Conservation (phyloP, 768 basidiomycete species). For the Boletellus ananas region DNA sequence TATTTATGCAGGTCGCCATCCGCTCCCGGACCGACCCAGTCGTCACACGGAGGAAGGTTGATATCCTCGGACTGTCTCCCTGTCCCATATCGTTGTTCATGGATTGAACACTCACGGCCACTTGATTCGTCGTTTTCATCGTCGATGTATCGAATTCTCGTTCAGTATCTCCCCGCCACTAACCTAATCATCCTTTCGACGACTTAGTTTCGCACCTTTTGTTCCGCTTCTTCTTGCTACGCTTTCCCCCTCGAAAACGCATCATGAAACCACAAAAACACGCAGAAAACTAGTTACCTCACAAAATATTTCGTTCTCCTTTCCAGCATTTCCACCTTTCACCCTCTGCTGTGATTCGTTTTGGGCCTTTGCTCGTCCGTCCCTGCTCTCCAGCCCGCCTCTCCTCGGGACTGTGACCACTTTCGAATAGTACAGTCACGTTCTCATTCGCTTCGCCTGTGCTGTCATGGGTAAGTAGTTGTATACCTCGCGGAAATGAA, state of each 20-base stretch:
- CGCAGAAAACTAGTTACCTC: constrained; percentile 33
- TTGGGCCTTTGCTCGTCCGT: constrained; percentile 6
- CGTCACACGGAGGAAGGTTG: constrained; percentile 23
- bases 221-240: constrained; percentile 37
- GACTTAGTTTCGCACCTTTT: constrained; percentile 34
- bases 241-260: constrained; percentile 29
- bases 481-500: constrained; percentile 19
- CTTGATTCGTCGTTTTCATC: constrained; percentile 25
- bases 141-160: constrained; percentile 32
- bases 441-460: constrained; percentile 21
- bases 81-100: constrained; percentile 33
- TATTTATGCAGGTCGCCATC: constrained; percentile 29
- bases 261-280: constrained; percentile 38
- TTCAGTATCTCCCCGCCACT: constrained; percentile 30
- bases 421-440: constrained; percentile 19
- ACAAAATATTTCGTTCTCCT: constrained; percentile 47
- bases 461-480: constrained; percentile 46
- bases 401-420: constrained; percentile 19
- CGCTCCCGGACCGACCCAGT: constrained; percentile 20
- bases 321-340: constrained; percentile 32
- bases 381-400: not conserved
- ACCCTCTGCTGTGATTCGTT: constrained; percentile 15
- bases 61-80: constrained; percentile 32
- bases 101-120: constrained; percentile 33
- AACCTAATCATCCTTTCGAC: constrained; percentile 36